phyloP scores from a whole-genome alignment of 73 alveolate genomes.

The Diophrys appendiculata region DNA sequence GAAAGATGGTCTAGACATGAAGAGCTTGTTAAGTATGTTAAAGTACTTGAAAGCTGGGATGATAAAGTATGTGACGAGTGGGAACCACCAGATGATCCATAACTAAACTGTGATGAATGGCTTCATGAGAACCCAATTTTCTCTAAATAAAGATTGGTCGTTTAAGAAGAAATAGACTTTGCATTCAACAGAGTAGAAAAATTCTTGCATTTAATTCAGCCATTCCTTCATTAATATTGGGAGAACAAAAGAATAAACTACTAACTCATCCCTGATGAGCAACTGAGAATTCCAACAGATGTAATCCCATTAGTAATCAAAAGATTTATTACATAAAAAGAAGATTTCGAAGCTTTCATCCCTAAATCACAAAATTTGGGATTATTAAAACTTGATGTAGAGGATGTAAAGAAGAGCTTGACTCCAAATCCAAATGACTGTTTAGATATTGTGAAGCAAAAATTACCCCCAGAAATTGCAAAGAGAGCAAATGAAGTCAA shows the following conservation, averaged over 20 bases:
- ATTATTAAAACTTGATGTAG: conserved; percentile 52
- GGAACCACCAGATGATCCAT: conserved; percentile 87
- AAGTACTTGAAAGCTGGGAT: conserved; percentile 72
- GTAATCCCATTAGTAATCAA: conserved; percentile 39
- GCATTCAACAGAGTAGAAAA: conserved; percentile 37
- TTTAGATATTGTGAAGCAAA: conserved; percentile 47
- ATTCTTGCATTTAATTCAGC: conserved; percentile 34
- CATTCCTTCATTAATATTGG: conserved; percentile 51
- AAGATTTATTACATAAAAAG: conserved; percentile 31
- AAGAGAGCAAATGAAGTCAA: conserved; percentile 41
- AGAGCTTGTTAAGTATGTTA: conserved; percentile 49
- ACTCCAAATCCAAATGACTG: conserved; percentile 57
- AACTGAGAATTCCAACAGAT: conserved; percentile 43
- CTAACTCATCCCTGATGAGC: conserved; percentile 38
- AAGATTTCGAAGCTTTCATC: conserved; percentile 32
- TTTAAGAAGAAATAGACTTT: conserved; percentile 18
- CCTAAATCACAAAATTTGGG: conserved; percentile 71
- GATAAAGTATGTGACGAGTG: conserved; percentile 89
- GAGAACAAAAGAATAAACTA: conserved; percentile 44
- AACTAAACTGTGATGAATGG: conserved; percentile 83
- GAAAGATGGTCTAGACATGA: conserved; percentile 71
- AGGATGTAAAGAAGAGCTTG: conserved; percentile 52
- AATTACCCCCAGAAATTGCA: conserved; percentile 55
- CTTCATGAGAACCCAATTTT: conserved; percentile 58
- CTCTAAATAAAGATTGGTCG: conserved; percentile 5